Base-by-base conservation (phyloP, 1,284 basidiomycete genomes). In the Fomitopsis palustris region DNA sequence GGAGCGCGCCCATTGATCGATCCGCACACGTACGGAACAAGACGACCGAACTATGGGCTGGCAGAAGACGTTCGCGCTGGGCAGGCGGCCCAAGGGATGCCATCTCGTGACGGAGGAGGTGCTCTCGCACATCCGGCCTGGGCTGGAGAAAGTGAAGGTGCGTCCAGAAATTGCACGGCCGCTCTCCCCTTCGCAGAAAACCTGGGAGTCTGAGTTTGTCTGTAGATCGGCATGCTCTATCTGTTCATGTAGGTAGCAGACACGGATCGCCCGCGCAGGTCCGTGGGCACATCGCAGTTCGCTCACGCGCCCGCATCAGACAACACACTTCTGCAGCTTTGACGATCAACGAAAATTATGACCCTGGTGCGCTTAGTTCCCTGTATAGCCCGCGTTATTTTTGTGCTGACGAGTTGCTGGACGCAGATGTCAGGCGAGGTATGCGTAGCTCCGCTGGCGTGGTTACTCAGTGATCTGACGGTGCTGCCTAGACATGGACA, bases 321-420 rank as follows among this genome's bases (percentile, higher is more conserved):
- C 86, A 96, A 73, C 95, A 97, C 72, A 97, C 95, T 1, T 93
- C 91, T 51, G 93, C 93, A 27, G 94, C 90, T 1, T 75, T 97
- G 66, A 95, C 91, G 0, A 79, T 96, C 63, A 95, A 96, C 74
- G 91, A 94, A 75, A 94, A 95, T 70, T 92, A 74, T 67, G 93
- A 95, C 71, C 75, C 76, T 67, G 88, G 88, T 85, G 67, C 62
- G 64, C 55, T 16, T 55, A 23, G 39, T 12, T 21, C 42, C 23
- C 7, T 25, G 35, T 45, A 3, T 29, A 23, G 1, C 12, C 17
- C 17, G 31, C 35, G 45, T 33, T 1, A 14, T 53, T 37, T 53
- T 5, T 64, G 6, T 33, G 31, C 49, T 51, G 47, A 37, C 29
- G 33, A 29, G n/a, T 35, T 23, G 35, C 29, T 35, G 21, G 16